Conservation (phyloP, 805 yeast species). For the Myxozyma neglecta region DNA sequence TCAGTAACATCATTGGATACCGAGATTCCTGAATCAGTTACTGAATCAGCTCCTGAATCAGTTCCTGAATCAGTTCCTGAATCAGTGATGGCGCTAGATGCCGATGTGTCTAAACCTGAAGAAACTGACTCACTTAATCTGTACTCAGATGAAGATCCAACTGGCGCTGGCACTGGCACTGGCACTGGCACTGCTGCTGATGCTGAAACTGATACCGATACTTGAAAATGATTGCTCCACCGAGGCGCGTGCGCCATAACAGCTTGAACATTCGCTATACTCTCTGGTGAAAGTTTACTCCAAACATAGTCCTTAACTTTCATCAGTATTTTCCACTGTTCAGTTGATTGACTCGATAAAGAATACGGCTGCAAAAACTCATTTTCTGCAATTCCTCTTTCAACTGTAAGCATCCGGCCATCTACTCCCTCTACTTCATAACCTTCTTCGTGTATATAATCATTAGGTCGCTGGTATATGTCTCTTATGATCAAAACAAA, state of each 20-base stretch:
- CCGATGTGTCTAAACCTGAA: not conserved
- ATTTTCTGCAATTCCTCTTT: conserved; percentile 5
- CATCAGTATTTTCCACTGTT: conserved; percentile 18
- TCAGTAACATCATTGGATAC: not conserved
- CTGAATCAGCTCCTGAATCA: not conserved
- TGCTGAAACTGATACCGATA: not conserved
- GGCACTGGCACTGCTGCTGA: not conserved
- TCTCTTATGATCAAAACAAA: conserved; percentile 15
- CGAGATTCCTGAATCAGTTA: not conserved
- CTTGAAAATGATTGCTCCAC: not conserved
- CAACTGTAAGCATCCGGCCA: conserved; percentile 7
- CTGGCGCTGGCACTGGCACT: not conserved
- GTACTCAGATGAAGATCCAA: no score
- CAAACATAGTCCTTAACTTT: conserved; percentile 11
- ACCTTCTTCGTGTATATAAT: conserved; percentile 5
- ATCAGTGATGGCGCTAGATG: not conserved
- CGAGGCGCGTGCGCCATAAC: not conserved
- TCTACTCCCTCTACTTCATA: conserved; percentile 5
- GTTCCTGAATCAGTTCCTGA: not conserved
- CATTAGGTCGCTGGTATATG: conserved; percentile 10
- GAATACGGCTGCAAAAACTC: conserved; percentile 1
- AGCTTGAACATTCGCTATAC: not conserved
- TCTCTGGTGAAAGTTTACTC: conserved; percentile 10
- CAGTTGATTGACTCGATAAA: not conserved
- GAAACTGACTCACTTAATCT: no score